phyloP scores from a whole-genome alignment of 2,329 filamentous ascomycete species.

The Phyllosticta paracitricarpa region DNA sequence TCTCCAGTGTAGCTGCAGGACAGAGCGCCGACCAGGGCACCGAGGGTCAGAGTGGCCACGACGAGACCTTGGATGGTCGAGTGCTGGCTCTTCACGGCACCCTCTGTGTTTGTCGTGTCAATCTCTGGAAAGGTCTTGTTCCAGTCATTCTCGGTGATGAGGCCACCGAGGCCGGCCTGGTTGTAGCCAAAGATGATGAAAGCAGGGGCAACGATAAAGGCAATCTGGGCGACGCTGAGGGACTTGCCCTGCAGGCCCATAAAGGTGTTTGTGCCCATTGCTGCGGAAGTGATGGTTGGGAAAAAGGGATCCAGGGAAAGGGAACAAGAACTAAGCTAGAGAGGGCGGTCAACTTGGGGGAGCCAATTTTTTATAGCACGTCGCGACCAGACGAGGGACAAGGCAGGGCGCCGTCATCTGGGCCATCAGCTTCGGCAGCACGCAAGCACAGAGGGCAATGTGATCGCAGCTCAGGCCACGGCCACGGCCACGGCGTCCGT shows the following conservation, averaged over 20 bases:
- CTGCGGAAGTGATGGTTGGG: constrained; percentile 37
- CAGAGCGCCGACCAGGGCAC: constrained; percentile 37
- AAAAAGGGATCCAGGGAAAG: neutral
- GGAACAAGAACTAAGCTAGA: neutral
- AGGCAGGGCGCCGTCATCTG: no score
- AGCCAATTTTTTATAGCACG: neutral
- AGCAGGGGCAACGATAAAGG: constrained; percentile 29
- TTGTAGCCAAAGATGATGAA: constrained; percentile 45
- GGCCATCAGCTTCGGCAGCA: neutral
- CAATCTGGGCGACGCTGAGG: constrained; percentile 23
- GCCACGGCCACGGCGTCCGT: neutral
- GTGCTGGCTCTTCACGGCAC: constrained; percentile 33
- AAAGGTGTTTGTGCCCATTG: constrained; percentile 30
- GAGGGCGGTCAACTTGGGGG: neutral
- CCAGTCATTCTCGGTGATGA: constrained; percentile 32
- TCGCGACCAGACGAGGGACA: neutral
- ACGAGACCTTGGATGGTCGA: constrained; percentile 37
- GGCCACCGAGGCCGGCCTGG: constrained; percentile 40
- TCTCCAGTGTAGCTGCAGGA: constrained; percentile 38
- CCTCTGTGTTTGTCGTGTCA: constrained; percentile 36
- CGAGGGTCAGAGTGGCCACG: constrained; percentile 36
- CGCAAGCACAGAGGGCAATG: neutral
- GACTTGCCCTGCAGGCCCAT: constrained; percentile 18
- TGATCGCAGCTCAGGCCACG: neutral
- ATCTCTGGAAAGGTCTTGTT: constrained; percentile 39